Base-by-base conservation (phyloP, 176 grass and related monocot species). In the Oryza australiensis region DNA sequence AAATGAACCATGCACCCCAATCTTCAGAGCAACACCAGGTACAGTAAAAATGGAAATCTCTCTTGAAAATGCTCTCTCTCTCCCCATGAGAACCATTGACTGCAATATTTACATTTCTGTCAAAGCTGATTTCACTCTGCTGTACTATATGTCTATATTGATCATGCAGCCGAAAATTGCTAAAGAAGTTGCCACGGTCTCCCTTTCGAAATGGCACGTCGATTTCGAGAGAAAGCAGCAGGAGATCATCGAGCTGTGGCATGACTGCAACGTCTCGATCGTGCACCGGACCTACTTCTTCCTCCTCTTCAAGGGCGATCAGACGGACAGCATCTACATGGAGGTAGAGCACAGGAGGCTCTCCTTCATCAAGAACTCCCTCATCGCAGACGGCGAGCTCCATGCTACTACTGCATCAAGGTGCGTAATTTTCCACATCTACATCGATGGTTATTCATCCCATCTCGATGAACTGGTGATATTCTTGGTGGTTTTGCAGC, bases 281-380 rank as follows among this genome's bases (percentile, higher is more conserved):
- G 89, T 90, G 24, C 96, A 95, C 85, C 84, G 96, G 12, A 91
- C 93, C 37, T 94, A 94, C 81, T 95, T 98, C 80, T 95, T 98
- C 76, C 84, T 95, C 23, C 96, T 95, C 76, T 98, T 98, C 85
- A 90, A 91, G 59, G 96, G 93, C 0, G 93, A 98, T 23, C 91
- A 88, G 28, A 65, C 85, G 37, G 93, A 99, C 9, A 80, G 84
- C 9, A 91, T 99, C 65, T 99, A 99, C 82, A 88, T 99, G 82
- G 93, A 95, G 88, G 93, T 99, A 7, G 96, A 99, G 49, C 87
- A 84, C 35, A 91, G 91, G 75, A 83, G 96, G 67, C 41, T 99
- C 11, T 90, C 87, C 68, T 93, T 95, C 84, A 82, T 99, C 29
- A 93, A 78, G 72, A 85, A 76, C 49, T 82, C 85, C 34, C 88